phyloP scores from a whole-genome alignment of 106 monocot genomes.

The Chionographis japonica region DNA sequence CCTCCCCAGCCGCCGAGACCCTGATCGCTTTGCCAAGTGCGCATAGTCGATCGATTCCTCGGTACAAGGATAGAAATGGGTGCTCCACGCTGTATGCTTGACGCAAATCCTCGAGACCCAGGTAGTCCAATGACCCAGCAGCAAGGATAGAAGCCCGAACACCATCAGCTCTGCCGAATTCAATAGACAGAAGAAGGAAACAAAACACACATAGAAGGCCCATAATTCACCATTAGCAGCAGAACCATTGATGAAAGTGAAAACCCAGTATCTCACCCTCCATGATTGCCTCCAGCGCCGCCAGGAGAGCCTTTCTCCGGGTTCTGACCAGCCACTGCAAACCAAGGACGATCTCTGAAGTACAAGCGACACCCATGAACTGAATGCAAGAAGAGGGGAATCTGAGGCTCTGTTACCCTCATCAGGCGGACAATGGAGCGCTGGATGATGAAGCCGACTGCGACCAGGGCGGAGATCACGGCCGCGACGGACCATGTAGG shows the following conservation, averaged over 20 bases:
- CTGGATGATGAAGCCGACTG: background rate
- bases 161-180: background rate
- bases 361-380: background rate
- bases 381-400: background rate
- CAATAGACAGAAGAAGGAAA: background rate
- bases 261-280: background rate
- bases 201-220: background rate
- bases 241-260: background rate
- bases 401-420: background rate
- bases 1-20: no score
- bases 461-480: background rate
- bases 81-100: background rate
- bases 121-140: conserved; percentile 4
- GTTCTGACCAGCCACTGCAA: background rate
- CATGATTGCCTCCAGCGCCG: conserved; percentile 2
- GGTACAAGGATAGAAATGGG: conserved; percentile 1
- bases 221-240: background rate
- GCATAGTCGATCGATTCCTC: background rate
- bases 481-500: conserved; percentile 8
- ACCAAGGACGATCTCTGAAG: background rate
- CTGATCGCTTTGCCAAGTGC: no score
- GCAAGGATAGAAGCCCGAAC: conserved; percentile 5
- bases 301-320: conserved; percentile 8
- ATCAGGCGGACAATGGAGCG: background rate
- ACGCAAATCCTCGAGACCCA: conserved; percentile 14